Conservation (phyloP, 306 rosid species). For the Quillaja saponaria region DNA sequence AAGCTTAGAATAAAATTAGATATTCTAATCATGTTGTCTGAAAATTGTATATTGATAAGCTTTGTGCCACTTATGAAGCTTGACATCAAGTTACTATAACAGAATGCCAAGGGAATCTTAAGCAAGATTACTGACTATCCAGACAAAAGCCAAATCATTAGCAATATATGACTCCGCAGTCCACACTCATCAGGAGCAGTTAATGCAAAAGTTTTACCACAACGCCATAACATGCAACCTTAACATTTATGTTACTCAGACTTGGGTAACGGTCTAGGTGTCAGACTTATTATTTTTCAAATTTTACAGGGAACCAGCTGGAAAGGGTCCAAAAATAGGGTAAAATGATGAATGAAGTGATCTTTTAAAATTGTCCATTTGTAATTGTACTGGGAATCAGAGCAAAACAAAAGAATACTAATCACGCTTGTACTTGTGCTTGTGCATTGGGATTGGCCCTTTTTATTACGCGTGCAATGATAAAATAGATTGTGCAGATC, state of each 20-base stretch:
- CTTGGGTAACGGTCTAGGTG: too few species aligned
- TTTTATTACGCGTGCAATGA: too few species aligned
- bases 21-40: constrained; percentile 1
- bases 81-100: constrained; percentile 14
- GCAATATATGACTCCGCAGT: not conserved
- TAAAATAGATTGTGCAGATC: too few species aligned
- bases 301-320: too few species aligned
- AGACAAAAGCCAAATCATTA: constrained; percentile 14
- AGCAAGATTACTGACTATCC: constrained; percentile 22
- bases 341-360: too few species aligned
- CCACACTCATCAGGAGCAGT: constrained; percentile 1
- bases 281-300: too few species aligned
- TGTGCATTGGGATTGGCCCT: too few species aligned
- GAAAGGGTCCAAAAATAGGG: too few species aligned
- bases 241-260: not conserved
- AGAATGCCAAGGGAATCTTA: constrained; percentile 15
- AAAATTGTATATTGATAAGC: constrained; percentile 7
- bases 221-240: constrained; percentile 12
- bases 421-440: too few species aligned
- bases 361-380: too few species aligned
- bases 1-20: not conserved
- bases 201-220: constrained; percentile 6
- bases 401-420: too few species aligned
- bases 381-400: too few species aligned
- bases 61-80: constrained; percentile 23